These are phyloP conservation scores for Paecilomyces sp. DNA, from an alignment of 2,329 filamentous ascomycete species.

Conservation along the genomic window DNA sequence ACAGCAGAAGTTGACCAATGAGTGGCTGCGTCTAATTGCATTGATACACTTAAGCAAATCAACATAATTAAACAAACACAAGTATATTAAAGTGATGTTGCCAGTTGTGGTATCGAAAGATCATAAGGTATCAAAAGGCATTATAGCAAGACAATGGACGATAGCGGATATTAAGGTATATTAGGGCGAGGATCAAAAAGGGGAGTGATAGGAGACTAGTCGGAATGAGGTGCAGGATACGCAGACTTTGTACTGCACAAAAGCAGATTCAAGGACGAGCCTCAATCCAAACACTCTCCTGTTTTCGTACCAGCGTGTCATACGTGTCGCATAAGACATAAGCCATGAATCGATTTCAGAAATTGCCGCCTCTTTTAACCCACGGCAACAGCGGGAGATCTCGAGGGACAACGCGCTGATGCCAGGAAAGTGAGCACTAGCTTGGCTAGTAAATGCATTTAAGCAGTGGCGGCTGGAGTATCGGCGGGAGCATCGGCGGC, in stretches of 20 bases:
- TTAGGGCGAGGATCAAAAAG: background rate
- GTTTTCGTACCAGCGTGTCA: background rate
- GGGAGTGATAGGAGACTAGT: background rate
- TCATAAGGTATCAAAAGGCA: background rate
- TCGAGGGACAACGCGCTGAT: background rate
- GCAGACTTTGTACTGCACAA: background rate
- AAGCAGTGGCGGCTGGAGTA: constrained; percentile 4
- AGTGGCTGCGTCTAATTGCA: background rate
- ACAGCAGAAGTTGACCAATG: background rate
- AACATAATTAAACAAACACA: background rate
- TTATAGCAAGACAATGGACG: background rate
- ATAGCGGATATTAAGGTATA: background rate
- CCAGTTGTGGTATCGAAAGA: background rate
- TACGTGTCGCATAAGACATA: background rate
- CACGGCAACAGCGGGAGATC: background rate
- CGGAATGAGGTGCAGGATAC: background rate
- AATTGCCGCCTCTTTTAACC: background rate
- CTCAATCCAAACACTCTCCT: background rate
- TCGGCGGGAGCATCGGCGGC: constrained; percentile 24
- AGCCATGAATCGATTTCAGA: background rate
- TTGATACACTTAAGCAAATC: background rate
- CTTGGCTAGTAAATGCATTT: background rate
- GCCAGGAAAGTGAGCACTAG: background rate
- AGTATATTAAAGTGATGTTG: background rate
- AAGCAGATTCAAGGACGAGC: background rate